A percentile compares a stretch with the other conserved stretches of the same genome.
These are phyloP conservation scores for Daedaleopsis sinensis DNA, from an alignment of 768 basidiomycete genomes.

Conservation along the genomic window DNA sequence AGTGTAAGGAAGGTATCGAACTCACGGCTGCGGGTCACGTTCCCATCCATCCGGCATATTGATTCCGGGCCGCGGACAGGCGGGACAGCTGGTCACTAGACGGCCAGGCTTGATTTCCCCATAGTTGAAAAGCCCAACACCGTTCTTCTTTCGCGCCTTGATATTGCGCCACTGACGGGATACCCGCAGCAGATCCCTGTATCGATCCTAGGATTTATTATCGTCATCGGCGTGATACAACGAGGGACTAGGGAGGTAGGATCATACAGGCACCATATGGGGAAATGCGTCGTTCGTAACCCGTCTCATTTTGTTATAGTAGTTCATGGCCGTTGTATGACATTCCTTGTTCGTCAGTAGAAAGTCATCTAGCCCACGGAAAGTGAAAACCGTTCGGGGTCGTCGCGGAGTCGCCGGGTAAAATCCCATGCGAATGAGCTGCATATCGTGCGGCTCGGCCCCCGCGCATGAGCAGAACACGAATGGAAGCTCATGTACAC, in stretches of 20 bases:
- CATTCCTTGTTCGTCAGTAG: not conserved
- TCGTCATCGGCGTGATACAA: too few species aligned
- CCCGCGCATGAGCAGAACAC: not conserved
- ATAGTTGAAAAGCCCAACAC: too few species aligned
- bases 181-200: not conserved
- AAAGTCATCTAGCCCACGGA: not conserved
- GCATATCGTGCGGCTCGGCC: not conserved
- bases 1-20: too few species aligned
- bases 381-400: not conserved
- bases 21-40: not conserved
- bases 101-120: not conserved
- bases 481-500: not conserved
- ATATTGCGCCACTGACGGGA: not conserved
- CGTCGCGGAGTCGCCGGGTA: not conserved
- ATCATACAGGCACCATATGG: not conserved
- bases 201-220: conserved; percentile 7
- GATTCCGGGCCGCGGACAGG: conserved; percentile 10
- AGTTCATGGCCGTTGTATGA: not conserved
- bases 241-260: too few species aligned
- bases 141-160: not conserved
- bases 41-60: conserved; percentile 5
- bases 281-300: not conserved
- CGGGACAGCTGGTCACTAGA: not conserved
- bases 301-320: not conserved
- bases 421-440: not conserved